phyloP scores from a whole-genome alignment of 2,329 filamentous ascomycete species.

The Metarhizium anisopliae region DNA sequence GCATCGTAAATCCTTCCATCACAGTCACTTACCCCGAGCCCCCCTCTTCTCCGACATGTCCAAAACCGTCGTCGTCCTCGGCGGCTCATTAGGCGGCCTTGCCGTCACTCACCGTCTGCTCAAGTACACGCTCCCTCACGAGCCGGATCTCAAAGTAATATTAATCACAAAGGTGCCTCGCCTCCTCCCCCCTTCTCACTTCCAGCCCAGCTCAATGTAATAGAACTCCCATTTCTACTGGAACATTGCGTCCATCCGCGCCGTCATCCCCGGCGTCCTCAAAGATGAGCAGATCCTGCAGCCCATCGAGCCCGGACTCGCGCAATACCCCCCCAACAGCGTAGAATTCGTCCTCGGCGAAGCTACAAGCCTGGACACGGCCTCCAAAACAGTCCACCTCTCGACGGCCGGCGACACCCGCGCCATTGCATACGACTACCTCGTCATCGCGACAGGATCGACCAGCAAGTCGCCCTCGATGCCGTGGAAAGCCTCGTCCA shows the following conservation, averaged over 20 bases:
- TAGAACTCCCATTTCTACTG: conserved; percentile 50
- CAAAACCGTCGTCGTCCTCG: conserved; percentile 45
- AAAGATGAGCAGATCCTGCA: conserved; percentile 40
- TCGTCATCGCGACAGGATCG: conserved; percentile 49
- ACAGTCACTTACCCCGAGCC: too few relatives aligned
- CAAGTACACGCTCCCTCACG: conserved; percentile 36
- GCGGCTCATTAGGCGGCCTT: conserved; percentile 44
- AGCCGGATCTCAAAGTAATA: conserved; percentile 42
- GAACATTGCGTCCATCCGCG: conserved; percentile 48
- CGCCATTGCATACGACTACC: conserved; percentile 41
- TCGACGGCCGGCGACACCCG: conserved; percentile 17
- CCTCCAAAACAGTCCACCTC: conserved; percentile 34
- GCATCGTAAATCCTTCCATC: background rate
- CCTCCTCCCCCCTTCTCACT: conserved; percentile 1
- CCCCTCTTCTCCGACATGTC: conserved; percentile 23
- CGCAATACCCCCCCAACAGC: conserved; percentile 37
- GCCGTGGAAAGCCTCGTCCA: conserved; percentile 44
- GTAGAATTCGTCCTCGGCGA: conserved; percentile 44
- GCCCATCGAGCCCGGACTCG: conserved; percentile 39
- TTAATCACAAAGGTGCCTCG: conserved; percentile 43
- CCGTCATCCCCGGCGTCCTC: conserved; percentile 41
- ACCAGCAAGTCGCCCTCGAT: conserved; percentile 28
- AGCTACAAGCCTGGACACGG: conserved; percentile 31
- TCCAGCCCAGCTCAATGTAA: background rate
- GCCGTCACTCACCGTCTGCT: conserved; percentile 45